Base-by-base conservation (phyloP, 768 basidiomycete species). In the Melanogaster broomeanus region DNA sequence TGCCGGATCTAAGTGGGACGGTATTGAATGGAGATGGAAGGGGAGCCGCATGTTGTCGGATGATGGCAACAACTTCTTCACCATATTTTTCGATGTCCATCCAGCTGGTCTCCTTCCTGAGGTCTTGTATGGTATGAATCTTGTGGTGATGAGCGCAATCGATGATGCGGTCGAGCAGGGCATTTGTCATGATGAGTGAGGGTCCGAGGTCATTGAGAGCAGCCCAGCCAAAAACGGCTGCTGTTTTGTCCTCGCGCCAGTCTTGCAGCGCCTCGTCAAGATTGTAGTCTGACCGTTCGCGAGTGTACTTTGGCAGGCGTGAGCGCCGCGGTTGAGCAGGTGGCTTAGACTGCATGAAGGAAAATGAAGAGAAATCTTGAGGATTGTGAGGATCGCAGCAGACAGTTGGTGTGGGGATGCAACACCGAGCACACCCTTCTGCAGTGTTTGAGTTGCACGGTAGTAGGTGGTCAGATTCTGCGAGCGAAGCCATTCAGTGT, bases 311-410 rank as follows among this genome's bases (percentile, higher is more conserved):
- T 19, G 61, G 33, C 9, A 52, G 31, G 30, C 46, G 22, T 3
- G 50, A 53, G 31, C 25, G 42, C 16, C n/a, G 34, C 8, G 34
- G 43, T 21, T 22, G 13, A 16, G n/a, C 31, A 34, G 38, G 11
- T 12, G n/a, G 25, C 34, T 38, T 42, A 52, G 42, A 24, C 16
- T 30, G 19, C 7, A 6, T 3, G 33, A 19, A 18, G n/a, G 42
- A 13, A 13, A 49, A 28, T 13, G 27, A 28, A 1, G 35, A n/a
- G 33, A 58, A 58, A 2, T 33, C 8, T 2, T 16, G 25, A 2
- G 64, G 64, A 27, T 51, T 47, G 45, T 63, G 64, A 22, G 67
- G 34, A 18, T 60, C 60, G 39, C 64, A 68, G 59, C 67, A 69
- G 21, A 63, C 27, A 4, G 47, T 4, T 9, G 61, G 51, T 9